Evolutionary conservation across 1,284 basidiomycete genomes (phyloP).

Genomic region (Microbotryum scabiosae): DNA sequence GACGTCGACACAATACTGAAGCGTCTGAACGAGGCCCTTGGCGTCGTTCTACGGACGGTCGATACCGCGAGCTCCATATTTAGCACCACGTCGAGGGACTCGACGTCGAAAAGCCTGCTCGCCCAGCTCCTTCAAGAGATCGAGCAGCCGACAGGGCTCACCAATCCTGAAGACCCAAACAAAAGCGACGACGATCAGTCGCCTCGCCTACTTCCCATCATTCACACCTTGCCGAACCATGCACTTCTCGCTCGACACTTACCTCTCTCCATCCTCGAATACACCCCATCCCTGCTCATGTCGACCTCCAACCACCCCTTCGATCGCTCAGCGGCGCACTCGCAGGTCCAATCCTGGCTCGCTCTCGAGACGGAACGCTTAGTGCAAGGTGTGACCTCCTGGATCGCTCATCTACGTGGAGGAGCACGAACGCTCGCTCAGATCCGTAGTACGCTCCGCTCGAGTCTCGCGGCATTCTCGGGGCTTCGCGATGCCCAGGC

Average conservation of each 20-base stretch:
- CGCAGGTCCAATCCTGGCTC: conserved; percentile 10
- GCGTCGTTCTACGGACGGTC: conserved; percentile 26
- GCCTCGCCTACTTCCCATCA: conserved; percentile 9
- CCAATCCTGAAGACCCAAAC: not conserved
- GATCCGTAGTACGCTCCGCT: conserved; percentile 5
- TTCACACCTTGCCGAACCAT: conserved; percentile 29
- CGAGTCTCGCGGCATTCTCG: not conserved
- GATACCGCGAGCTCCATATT: conserved; percentile 22
- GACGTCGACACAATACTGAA: conserved; percentile 6
- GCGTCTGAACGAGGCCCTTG: conserved; percentile 15
- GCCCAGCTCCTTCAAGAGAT: conserved; percentile 16
- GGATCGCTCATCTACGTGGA: conserved; percentile 12
- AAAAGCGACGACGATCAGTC: not conserved
- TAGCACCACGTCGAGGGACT: not conserved
- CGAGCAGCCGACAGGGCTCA: not conserved
- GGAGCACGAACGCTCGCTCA: conserved; percentile 11
- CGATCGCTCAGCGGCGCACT: not conserved
- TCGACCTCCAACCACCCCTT: not conserved
- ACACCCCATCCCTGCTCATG: conserved; percentile 20
- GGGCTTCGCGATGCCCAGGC: not conserved
- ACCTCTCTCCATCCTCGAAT: conserved; percentile 24
- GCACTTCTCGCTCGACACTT: conserved; percentile 30
- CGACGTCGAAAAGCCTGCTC: conserved; percentile 6
- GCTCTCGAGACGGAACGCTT: not conserved
- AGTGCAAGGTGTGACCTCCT: conserved; percentile 8